A percentile compares a stretch with the other conserved stretches of the same genome.
These are phyloP conservation scores for Ascodesmis nigricans DNA, from an alignment of 495 filamentous ascomycete species.

Conservation along the genomic window DNA sequence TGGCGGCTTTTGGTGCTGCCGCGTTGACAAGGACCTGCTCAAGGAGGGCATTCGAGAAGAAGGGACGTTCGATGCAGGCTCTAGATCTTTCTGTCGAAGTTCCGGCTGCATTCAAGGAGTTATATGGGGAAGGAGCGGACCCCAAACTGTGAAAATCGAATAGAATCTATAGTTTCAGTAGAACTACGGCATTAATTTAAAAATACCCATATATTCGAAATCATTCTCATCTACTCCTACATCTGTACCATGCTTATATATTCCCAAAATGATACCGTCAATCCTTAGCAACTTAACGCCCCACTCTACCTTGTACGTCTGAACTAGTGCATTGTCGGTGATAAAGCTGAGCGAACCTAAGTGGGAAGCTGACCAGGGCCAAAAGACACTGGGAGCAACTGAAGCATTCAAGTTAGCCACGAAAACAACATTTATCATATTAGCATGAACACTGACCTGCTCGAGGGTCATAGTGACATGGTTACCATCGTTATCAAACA, in stretches of 20 bases:
- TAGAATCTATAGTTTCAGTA: too few relatives aligned
- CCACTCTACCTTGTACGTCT: too few relatives aligned
- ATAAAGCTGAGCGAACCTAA: too few relatives aligned
- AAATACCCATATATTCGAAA: too few relatives aligned
- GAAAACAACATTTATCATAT: neutral
- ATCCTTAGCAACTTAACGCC: too few relatives aligned
- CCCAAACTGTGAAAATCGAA: too few relatives aligned
- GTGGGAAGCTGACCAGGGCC: slow-evolving; percentile 38
- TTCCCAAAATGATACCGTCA: too few relatives aligned
- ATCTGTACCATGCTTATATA: too few relatives aligned
- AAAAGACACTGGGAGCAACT: slow-evolving; percentile 54
- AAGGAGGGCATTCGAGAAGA: slow-evolving; percentile 63
- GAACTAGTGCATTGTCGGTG: too few relatives aligned
- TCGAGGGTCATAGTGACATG: slow-evolving; percentile 50
- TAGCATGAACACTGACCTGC: slow-evolving; percentile 32
- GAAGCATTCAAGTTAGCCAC: slow-evolving; percentile 1
- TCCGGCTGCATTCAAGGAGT: slow-evolving; percentile 51
- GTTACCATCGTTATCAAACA: slow-evolving; percentile 60
- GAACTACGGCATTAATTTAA: too few relatives aligned
- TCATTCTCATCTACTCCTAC: too few relatives aligned
- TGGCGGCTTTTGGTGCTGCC: slow-evolving; percentile 72
- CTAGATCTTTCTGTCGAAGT: slow-evolving; percentile 88
- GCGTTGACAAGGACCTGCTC: slow-evolving; percentile 73
- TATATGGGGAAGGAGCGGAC: slow-evolving; percentile 52
- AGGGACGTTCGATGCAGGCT: slow-evolving; percentile 76